A percentile compares a stretch with the other conserved stretches of the same genome.
phyloP scores from a whole-genome alignment of 208 protist genomes.

The Angomonas deanei region DNA sequence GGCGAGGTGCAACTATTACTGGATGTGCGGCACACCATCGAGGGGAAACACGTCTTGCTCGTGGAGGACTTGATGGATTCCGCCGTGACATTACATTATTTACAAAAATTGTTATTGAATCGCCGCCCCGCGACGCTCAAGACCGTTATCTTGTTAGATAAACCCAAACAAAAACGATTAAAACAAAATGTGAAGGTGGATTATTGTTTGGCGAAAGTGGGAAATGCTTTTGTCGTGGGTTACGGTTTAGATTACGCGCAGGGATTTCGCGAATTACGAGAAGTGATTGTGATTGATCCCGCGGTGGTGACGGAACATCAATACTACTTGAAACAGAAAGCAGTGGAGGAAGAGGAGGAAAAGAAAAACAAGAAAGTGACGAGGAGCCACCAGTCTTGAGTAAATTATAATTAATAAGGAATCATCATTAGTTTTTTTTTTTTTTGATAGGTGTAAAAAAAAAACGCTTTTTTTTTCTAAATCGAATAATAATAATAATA shows the following conservation, averaged over 20 bases:
- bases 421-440: background rate
- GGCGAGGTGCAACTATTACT: slow-evolving; percentile 84
- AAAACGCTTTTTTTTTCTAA: too few species aligned
- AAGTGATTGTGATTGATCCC: slow-evolving; percentile 64
- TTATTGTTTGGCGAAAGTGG: slow-evolving; percentile 66
- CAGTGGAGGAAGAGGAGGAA: too few species aligned
- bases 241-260: slow-evolving; percentile 90
- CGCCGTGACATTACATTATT: slow-evolving; percentile 74
- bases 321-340: slow-evolving; percentile 38
- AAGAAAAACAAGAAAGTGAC: too few species aligned
- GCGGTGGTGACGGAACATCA: background rate
- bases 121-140: slow-evolving; percentile 71
- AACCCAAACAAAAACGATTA: slow-evolving; percentile 41
- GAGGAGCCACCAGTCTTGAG: too few species aligned
- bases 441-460: too few species aligned
- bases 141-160: slow-evolving; percentile 83
- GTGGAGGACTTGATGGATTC: slow-evolving; percentile 91
- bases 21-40: slow-evolving; percentile 69
- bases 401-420: background rate
- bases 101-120: slow-evolving; percentile 43
- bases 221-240: slow-evolving; percentile 79
- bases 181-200: slow-evolving; percentile 46
- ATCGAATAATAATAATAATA: background rate
- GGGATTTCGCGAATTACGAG: slow-evolving; percentile 71
- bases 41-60: slow-evolving; percentile 72